Base-by-base conservation (phyloP, 2,329 filamentous ascomycete genomes). In the Cladorrhinum sp. region DNA sequence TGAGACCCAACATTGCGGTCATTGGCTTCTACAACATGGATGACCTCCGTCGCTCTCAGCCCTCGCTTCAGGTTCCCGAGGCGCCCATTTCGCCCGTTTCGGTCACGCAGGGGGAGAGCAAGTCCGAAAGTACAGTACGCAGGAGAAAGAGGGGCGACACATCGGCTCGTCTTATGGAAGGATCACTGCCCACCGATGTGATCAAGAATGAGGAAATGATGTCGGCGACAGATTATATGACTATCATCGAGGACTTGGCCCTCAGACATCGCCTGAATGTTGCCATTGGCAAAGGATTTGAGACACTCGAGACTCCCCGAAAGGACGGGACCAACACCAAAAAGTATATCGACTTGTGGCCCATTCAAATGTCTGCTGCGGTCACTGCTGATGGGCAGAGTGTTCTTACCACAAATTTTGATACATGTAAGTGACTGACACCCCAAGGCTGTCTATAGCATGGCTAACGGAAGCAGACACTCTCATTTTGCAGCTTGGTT, bases 351-450 rank as follows among this genome's bases (percentile, higher is more conserved):
- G 92, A 96, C 69, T 77, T 96, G 3, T 96, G 92, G 92, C 92
- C 92, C 0, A 95, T 96, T 57, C 92, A 96, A 66, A 96, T 96
- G 91, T 94, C 91, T 5, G 91, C 91, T 1, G 90, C 94, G 68
- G 84, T 95, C 33, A 84, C 86, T 0, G 80, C 88, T 1, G 86
- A 88, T 65, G 82, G 81, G 1, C 84, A 86, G 70, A 86, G 81
- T 64, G 80, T 95, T 5, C 74, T 94, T 58, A 96, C 92, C 0
- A 95, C 90, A 0, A 96, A 96, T 66, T 96, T 96, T 72, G 92
- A 96, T 72, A 96, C 92, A 0, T 96, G 26, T 28, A 9, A 28
- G 26, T 28, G 4, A 28, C 26, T 9, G 26, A 28, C n/a, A 28
- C 9, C 26, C 4, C 26, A 28, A 28, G 4, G 9, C 4, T 28